These are phyloP conservation scores for Globisporangium mamillatum DNA, from an alignment of 352 stramenopile species.

Conservation along the genomic window DNA sequence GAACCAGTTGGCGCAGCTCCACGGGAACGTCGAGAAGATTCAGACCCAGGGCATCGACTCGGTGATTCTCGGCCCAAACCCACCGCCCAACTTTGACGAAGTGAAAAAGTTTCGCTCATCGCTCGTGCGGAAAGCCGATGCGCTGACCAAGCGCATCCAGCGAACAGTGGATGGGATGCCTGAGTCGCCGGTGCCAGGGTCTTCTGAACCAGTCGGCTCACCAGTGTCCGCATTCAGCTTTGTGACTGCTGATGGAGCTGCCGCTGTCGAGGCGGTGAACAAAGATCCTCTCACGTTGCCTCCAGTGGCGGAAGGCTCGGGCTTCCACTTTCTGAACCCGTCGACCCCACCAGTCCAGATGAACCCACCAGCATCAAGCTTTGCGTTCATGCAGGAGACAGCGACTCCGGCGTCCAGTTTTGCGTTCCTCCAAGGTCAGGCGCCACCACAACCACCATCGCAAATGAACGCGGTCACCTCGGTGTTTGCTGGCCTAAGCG, in stretches of 20 bases:
- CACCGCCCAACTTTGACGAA: conserved; percentile 63
- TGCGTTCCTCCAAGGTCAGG: conserved; percentile 23
- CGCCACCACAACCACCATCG: conserved; percentile 9
- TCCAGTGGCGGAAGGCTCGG: conserved; percentile 20
- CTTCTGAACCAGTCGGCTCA: conserved; percentile 14
- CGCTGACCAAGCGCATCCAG: conserved; percentile 64
- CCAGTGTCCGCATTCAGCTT: conserved; percentile 56
- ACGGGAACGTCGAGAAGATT: conserved; percentile 74
- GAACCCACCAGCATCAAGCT: conserved; percentile 25
- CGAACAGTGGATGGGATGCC: conserved; percentile 30
- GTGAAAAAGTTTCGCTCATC: conserved; percentile 68
- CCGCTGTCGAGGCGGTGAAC: conserved; percentile 13
- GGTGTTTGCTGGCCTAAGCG: conserved; percentile 56
- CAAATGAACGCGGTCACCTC: conserved; percentile 24
- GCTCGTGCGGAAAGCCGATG: conserved; percentile 60
- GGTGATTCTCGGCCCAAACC: conserved; percentile 71
- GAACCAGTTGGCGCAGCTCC: conserved; percentile 70
- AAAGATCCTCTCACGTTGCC: conserved; percentile 25
- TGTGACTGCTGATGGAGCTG: conserved; percentile 26
- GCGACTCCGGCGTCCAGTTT: conserved; percentile 30
- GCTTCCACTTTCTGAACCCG: conserved; percentile 45
- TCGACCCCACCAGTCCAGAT: conserved; percentile 20
- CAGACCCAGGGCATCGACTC: conserved; percentile 77
- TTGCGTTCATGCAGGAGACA: conserved; percentile 39
- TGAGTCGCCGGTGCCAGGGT: neutral